These are phyloP conservation scores for Quercus robur DNA, from an alignment of 306 rosid species.

Conservation along the genomic window DNA sequence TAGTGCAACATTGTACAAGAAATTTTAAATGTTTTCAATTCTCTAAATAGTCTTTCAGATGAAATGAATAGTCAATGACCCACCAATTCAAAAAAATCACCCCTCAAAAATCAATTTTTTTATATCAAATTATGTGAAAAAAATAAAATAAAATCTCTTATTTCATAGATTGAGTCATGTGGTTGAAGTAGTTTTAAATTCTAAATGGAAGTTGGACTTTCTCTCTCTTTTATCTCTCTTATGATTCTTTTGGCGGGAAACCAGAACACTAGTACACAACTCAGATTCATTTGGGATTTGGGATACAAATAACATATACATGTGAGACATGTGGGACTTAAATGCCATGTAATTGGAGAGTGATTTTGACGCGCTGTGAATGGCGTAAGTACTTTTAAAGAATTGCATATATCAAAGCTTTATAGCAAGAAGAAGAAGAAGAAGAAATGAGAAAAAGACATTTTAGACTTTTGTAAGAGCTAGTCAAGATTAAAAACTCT, in stretches of 20 bases:
- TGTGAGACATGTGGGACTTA: neutral
- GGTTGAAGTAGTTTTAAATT: no score
- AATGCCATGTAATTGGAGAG: neutral
- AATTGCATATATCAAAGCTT: neutral
- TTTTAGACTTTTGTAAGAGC: slow-evolving; percentile 22
- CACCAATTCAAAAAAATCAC: neutral
- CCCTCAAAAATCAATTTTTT: no score
- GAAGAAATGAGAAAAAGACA: neutral
- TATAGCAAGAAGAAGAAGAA: neutral
- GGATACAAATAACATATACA: neutral
- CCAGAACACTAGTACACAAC: neutral
- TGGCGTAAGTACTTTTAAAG: neutral
- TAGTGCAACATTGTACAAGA: no score
- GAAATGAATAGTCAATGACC: neutral
- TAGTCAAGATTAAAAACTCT: slow-evolving; percentile 17
- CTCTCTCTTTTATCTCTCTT: neutral
- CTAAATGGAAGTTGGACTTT: neutral
- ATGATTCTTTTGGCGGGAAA: neutral
- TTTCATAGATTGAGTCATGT: no score
- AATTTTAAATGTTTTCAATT: neutral
- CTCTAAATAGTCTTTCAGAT: neutral
- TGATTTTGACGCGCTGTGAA: neutral
- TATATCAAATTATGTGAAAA: no score
- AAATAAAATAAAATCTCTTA: no score
- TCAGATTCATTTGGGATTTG: neutral